Evolutionary conservation across 805 yeast genomes (phyloP), one percentile per base, ranked within the genome.

Genomic region (Candida nemodendra): DNA sequence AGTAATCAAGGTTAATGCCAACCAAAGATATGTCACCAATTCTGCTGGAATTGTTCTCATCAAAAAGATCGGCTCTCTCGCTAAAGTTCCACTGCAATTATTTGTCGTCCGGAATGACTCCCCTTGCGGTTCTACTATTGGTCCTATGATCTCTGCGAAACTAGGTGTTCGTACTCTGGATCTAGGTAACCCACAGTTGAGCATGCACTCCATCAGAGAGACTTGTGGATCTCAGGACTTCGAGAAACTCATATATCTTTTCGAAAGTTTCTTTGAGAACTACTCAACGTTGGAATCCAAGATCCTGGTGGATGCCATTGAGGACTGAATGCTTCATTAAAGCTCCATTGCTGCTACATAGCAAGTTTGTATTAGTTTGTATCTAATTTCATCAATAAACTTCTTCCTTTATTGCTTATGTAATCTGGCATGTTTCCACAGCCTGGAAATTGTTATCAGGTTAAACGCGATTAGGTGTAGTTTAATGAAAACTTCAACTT

Each of bases 51-150:
- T 89, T 40, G 86, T 88, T 3, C 62, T 91, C 37, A 51, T 91
- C 34, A 83, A 88, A 57, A 72, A 79, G 45, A 63, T 84, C 35
- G 97, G 95, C 3, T 73, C 79, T 33, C 52, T 54, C 18, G 81
- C 79, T 4, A 64, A 75, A 50, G 82, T 85, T n/a, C 96, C 97
- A 13, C 64, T 91, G 45, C 99, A 91, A 62, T 62, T 89, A 39
- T 88, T 91, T 66, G 97, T 90, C n/a, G 95, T 84, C 18, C 76
- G 91, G 39, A 93, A 91, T 60, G 95, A 85, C 56, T 80, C 95
- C 2, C 87, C 96, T 3, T 91, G 98, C 64, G 99, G 99, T 3
- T 83, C 95, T 2, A 91, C 99, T 2, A 91, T 91, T 54, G 99
- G 98, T 1, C 98, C 98, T 15, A 85, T 90, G 62, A 68, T 91